Evolutionary conservation across 1,139 yeast genomes (phyloP), one percentile per base, ranked within the genome.

Genomic region (Kodamaea plutei): DNA sequence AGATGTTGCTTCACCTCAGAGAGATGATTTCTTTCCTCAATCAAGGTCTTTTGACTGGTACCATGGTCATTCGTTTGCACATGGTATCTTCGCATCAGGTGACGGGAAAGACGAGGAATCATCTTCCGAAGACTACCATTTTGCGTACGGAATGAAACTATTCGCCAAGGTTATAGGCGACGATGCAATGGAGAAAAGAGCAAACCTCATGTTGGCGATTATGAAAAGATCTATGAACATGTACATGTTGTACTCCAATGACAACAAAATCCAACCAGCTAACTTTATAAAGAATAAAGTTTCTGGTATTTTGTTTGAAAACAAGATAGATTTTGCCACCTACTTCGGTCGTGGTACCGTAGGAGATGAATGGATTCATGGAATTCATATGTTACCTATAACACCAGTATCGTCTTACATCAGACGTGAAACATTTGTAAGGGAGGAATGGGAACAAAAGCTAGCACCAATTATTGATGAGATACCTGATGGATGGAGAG

Each of bases 71-170:
- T 64, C 71, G 1, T 67, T 61, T 50, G 73, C 73, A 2, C 69
- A 64, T 35, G 73, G 73, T 0, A 60, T 67, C 9, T 62, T 62
- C 39, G 62, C 70, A 10, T 56, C 64, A 22, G 69, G 68, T 2
- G 73, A 67, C 43, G 73, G 73, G 4, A 66, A 67, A 40, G 70
- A 67, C 38, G 72, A 65, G 40, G 73, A 67, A 40, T 62, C 69
- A 1, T 59, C 69, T 0, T 63, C 69, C 2, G 73, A 67, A 44
- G 73, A 67, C 43, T 65, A 64, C 37, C 70, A 67, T 39, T 64
- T 61, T 41, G 66, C 63, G 3, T 64, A 65, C 39, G 72, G 65
- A 0, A 57, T 66, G 61, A 65, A 66, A 40, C 49, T 65, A 20
- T 64, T 45, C 43, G 72, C 61, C 3, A 51, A 52, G 30, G 54